A percentile compares a stretch with the other conserved stretches of the same genome.
Evolutionary conservation across 169 alveolate species (phyloP).

Genomic region (Toxoplasma gondii): DNA sequence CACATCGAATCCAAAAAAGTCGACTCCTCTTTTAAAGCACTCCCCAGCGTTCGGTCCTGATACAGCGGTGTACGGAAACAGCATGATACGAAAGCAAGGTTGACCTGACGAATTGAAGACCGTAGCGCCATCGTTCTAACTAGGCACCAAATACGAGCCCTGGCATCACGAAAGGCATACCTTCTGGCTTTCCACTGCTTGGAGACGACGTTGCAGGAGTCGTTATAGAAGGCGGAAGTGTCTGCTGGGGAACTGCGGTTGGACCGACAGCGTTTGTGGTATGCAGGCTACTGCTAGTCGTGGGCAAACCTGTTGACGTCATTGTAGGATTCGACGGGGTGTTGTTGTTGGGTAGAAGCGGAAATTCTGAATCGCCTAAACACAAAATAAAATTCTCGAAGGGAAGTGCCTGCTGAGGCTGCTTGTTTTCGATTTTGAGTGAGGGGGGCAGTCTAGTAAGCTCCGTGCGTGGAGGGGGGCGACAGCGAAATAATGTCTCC

Average conservation of each 20-base stretch:
- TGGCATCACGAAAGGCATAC: background rate
- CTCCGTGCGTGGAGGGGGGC: too few relatives aligned
- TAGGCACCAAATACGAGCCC: too few relatives aligned
- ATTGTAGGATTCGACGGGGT: background rate
- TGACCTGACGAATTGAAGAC: too few relatives aligned
- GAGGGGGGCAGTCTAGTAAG: too few relatives aligned
- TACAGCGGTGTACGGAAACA: background rate
- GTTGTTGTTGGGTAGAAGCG: background rate
- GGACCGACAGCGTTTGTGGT: background rate
- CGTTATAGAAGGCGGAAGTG: background rate
- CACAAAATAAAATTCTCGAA: too few relatives aligned
- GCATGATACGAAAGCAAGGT: too few relatives aligned
- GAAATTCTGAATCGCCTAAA: too few relatives aligned
- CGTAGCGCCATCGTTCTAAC: too few relatives aligned
- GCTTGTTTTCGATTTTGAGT: too few relatives aligned
- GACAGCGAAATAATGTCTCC: too few relatives aligned
- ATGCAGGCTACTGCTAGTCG: background rate
- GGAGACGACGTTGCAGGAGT: background rate
- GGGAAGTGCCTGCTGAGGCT: too few relatives aligned
- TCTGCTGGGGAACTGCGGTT: background rate
- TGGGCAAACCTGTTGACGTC: background rate
- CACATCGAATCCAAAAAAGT: slow-evolving; percentile 33
- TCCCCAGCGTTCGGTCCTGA: background rate
- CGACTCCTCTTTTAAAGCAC: background rate
- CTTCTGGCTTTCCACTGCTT: background rate